Evolutionary conservation across 352 stramenopile species (phyloP).

Genomic region (Vaucheria bursata): DNA sequence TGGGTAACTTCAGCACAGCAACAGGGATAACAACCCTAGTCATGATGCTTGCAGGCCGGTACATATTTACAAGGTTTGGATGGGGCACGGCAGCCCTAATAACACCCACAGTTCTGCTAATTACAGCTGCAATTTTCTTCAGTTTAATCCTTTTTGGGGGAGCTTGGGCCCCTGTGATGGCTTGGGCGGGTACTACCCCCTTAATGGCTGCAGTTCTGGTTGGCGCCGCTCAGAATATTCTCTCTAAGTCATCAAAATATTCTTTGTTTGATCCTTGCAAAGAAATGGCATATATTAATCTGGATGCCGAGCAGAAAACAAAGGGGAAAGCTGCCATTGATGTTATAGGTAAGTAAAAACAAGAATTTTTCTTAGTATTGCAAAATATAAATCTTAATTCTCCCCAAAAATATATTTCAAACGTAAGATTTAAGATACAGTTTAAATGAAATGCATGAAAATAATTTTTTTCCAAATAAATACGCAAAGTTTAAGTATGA

Average conservation of each 20-base stretch:
- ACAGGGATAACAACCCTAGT: constrained; percentile 61
- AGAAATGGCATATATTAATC: constrained; percentile 73
- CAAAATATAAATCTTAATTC: too few species aligned
- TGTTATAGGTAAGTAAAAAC: constrained; percentile 71
- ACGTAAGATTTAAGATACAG: too few species aligned
- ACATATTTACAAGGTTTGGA: constrained; percentile 70
- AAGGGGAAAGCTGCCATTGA: constrained; percentile 71
- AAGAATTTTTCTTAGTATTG: too few species aligned
- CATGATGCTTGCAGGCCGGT: constrained; percentile 70
- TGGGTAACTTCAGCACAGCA: constrained; percentile 68
- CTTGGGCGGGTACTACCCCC: constrained; percentile 61
- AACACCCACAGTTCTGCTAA: constrained; percentile 56
- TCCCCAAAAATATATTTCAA: too few species aligned
- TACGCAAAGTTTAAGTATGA: too few species aligned
- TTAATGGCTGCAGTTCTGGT: constrained; percentile 42
- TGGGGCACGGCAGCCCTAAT: constrained; percentile 66
- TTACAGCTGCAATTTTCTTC: constrained; percentile 60
- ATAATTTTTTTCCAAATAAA: too few species aligned
- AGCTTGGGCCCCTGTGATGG: constrained; percentile 18
- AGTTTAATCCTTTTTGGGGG: constrained; percentile 62
- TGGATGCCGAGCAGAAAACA: constrained; percentile 64
- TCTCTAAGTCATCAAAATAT: constrained; percentile 52
- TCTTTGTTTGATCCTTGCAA: constrained; percentile 54
- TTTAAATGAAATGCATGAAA: too few species aligned
- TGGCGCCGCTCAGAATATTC: constrained; percentile 46